Percentiles rank a stretch among this genome's conserved stretches.
These are phyloP conservation scores for Schrenkiella parvula DNA, from an alignment of 345 rosid species.

Conservation along the genomic window DNA sequence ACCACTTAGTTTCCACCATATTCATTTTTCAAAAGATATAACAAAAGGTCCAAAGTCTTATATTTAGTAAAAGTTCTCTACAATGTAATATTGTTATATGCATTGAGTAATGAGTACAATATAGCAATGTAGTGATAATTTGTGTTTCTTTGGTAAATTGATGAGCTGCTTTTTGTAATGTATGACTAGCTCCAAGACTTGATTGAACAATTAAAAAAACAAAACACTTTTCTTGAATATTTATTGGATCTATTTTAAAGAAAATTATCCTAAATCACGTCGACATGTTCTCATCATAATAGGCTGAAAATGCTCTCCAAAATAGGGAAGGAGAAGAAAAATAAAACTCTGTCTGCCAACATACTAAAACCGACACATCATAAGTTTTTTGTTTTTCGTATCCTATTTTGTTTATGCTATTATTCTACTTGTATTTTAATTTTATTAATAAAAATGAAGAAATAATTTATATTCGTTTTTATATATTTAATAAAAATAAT, in stretches of 20 bases:
- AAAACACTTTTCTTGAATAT: not conserved
- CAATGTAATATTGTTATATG: not conserved
- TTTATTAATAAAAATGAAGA: not conserved
- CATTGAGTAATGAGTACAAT: not conserved
- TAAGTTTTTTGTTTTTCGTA: not conserved
- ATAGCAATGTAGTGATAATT: not conserved
- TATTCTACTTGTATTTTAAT: not conserved
- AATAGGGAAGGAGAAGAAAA: not conserved
- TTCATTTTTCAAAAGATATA: not conserved
- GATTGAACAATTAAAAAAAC: not conserved
- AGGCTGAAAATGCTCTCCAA: not conserved
- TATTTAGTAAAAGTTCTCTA: not conserved
- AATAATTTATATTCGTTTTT: not conserved
- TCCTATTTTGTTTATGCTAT: not conserved
- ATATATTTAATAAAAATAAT: not conserved
- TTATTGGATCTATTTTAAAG: not conserved
- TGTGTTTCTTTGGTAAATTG: not conserved
- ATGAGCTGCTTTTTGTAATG: not conserved
- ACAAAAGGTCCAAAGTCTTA: conserved; percentile 1
- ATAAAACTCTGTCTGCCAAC: not conserved
- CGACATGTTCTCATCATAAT: not conserved
- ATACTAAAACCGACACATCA: not conserved
- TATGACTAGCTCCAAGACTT: not conserved
- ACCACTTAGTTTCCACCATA: conserved; percentile 14
- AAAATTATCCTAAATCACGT: not conserved